Base-by-base conservation (phyloP, 169 alveolate genomes). In the Cyclospora cayetanensis region DNA sequence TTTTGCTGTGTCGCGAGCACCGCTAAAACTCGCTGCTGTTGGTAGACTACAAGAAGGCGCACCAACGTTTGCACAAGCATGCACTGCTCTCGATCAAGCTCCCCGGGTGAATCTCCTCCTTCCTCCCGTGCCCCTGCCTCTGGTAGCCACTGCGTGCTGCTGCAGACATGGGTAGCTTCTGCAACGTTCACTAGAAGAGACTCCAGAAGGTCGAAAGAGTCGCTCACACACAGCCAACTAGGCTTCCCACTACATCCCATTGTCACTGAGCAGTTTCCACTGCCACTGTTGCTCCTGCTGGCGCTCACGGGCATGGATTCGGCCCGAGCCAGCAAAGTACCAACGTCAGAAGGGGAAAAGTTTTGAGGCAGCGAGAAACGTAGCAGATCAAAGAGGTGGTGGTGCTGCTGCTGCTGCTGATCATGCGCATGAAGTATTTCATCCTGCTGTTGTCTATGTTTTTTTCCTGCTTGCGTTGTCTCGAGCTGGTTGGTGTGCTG, bases 251-350 rank as follows among this genome's bases (percentile, higher is more conserved):
- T 27, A 22, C 9, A 11, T 9, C 34, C 22, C 22, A 12, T 27
- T 25, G 74, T 27, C 5, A 60, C 74, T 27, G 11, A 27, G 79
- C 46, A 7, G 79, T n/a, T 20, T 37, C 79, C 7, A 42, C 39
- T 66, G 42, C 41, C 31, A 42, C 79, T 66, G 79, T 42, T 66
- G 79, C 79, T 66, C 46, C 79, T 66, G 79, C 79, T 27, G 79
- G 35, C 31, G 79, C 42, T 5, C 9, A 60, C 9, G 74, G 35
- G 74, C 11, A 5, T 12, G n/a, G n/a, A 27, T 4, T 11, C n/a
- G 34, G 11, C n/a, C 34, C 34, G 5, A 60, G 11, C 74, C 34
- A 60, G 27, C 9, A 60, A 9, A 12, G 11, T 5, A 60, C 34
- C 22, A 60, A n/a, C n/a, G n/a, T n/a, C n/a, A 25, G n/a, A 60